Conservation (phyloP, 129 eudicot genomes). For the Gnaphalium uliginosum region DNA sequence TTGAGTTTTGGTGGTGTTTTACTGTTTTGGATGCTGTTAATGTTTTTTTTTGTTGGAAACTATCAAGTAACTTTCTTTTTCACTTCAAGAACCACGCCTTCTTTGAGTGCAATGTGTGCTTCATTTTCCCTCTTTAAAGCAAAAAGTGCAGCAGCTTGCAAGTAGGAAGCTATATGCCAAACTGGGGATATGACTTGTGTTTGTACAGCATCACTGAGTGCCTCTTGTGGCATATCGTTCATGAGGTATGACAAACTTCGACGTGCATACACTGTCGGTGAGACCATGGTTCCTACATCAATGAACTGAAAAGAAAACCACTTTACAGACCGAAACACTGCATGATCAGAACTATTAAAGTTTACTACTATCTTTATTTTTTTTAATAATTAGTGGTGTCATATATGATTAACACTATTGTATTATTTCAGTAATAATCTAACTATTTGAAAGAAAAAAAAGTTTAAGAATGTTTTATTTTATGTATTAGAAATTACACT, state of each 20-base stretch:
- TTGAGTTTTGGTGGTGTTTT: slow-evolving; percentile 15
- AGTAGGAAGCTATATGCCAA: slow-evolving; percentile 80
- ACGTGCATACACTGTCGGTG: slow-evolving; percentile 85
- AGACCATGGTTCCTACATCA: slow-evolving; percentile 81
- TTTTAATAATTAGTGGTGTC: background rate
- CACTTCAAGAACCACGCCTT: slow-evolving; percentile 72
- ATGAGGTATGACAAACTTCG: slow-evolving; percentile 76
- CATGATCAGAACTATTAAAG: background rate
- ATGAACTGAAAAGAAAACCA: slow-evolving; percentile 57
- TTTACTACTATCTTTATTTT: no score
- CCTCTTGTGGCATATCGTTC: slow-evolving; percentile 79
- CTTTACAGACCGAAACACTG: background rate
- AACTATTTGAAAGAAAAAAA: no score
- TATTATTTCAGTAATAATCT: background rate
- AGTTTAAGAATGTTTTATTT: no score
- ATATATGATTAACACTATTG: background rate
- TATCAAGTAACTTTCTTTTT: slow-evolving; percentile 43
- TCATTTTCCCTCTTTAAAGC: slow-evolving; percentile 67
- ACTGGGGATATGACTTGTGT: slow-evolving; percentile 80
- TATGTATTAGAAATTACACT: no score
- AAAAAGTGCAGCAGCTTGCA: slow-evolving; percentile 75
- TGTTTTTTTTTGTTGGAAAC: slow-evolving; percentile 8
- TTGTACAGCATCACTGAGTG: slow-evolving; percentile 83
- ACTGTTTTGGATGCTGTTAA: slow-evolving; percentile 4
- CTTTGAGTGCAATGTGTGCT: slow-evolving; percentile 76